Evolutionary conservation across 129 eudicot genomes (phyloP).

Genomic region (Logfia minima): DNA sequence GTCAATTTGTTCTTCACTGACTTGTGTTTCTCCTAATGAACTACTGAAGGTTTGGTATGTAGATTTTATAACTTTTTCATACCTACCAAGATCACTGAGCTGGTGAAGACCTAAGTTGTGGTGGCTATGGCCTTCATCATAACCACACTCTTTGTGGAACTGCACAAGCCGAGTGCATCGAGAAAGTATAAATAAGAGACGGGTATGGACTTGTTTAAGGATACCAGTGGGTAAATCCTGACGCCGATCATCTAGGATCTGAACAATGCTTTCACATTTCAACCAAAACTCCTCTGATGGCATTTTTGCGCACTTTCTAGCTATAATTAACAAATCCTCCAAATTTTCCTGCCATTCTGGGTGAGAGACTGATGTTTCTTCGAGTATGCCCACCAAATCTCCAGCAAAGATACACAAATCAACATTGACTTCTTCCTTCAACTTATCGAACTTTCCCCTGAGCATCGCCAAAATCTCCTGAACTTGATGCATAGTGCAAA

Average conservation of each 20-base stretch:
- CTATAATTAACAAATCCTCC: constrained; percentile 76
- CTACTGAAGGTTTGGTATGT: constrained; percentile 39
- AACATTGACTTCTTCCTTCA: constrained; percentile 82
- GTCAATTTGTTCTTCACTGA: constrained; percentile 31
- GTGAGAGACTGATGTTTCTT: constrained; percentile 59
- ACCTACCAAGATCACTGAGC: constrained; percentile 81
- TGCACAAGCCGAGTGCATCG: constrained; percentile 97
- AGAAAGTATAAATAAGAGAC: constrained; percentile 82
- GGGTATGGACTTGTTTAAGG: constrained; percentile 82
- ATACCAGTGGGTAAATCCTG: constrained; percentile 92
- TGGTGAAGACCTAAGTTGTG: constrained; percentile 64
- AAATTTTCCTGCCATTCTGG: constrained; percentile 74
- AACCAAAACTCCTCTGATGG: constrained; percentile 81
- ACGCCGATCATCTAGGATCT: constrained; percentile 81
- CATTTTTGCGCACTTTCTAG: constrained; percentile 87
- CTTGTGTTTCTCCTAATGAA: constrained; percentile 38
- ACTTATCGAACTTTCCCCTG: constrained; percentile 74
- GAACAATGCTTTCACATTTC: constrained; percentile 88
- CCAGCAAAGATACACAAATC: constrained; percentile 86
- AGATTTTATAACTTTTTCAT: constrained; percentile 44
- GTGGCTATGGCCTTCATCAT: constrained; percentile 74
- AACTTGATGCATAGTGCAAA: constrained; percentile 26
- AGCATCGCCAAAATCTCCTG: constrained; percentile 90
- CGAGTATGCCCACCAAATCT: constrained; percentile 73
- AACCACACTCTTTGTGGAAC: constrained; percentile 90